Base-by-base conservation (phyloP, 2,329 filamentous ascomycete genomes). In the Aureobasidium melanogenum region DNA sequence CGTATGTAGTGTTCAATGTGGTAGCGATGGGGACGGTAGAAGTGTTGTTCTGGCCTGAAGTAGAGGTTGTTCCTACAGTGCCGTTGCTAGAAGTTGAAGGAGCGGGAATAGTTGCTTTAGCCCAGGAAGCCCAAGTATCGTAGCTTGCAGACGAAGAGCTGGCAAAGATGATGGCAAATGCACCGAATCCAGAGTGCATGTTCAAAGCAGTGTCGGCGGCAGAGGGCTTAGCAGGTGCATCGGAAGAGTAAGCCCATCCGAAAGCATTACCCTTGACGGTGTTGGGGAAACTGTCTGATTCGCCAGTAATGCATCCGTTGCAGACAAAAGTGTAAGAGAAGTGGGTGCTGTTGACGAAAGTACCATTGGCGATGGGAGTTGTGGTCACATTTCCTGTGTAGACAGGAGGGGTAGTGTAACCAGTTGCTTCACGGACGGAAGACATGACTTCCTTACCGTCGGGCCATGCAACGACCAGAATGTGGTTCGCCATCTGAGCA, bases 281-380 rank as follows among this genome's bases (percentile, higher is more conserved):
- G 44, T 41, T 50, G 17, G 56, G 34, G 46, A 61, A 63, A 55
- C 60, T 63, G n/a, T 46, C 38, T 22, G 38, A 24, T 17, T 59
- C 54, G 28, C 55, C 57, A 43, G 62, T 67, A 24, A 74, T 70
- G 58, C 72, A 73, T 17, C 68, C 69, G 12, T 63, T 66, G 66
- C 81, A 84, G 39, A 83, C 74, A 69, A 82, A 83, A 0, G 81
- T 83, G 64, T 79, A 81, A 2, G 77, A 78, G 67, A 77, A 78
- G 64, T 82, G 78, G 1, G 80, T 82, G 63, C 70, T 72, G 72
- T 82, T 83, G 62, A 81, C 69, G 26, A 77, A 81, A 1, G 79
- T 81, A 28, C 80, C 80, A 24, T 79, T 78, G 26, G 78, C 70
- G 63, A 82, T 82, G 15, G 79, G 75, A 2, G 67, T 67, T 17